These are phyloP conservation scores for Pichia californica DNA, from an alignment of 805 yeast species.

Conservation along the genomic window DNA sequence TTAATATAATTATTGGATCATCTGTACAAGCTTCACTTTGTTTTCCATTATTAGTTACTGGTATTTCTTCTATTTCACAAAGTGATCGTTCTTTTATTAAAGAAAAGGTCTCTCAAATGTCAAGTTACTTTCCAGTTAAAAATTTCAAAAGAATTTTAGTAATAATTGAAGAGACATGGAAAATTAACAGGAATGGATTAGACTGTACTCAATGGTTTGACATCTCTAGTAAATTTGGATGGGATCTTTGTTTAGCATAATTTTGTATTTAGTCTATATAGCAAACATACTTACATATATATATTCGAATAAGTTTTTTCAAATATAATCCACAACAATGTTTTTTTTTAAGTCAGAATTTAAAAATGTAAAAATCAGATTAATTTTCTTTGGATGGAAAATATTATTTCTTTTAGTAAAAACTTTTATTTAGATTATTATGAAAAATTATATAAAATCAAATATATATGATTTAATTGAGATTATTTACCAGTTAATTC, in stretches of 20 bases:
- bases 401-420: no score
- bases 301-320: no score
- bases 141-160: constrained; percentile 27
- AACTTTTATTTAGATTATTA: no score
- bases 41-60: constrained; percentile 31
- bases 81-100: constrained; percentile 22
- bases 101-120: constrained; percentile 19
- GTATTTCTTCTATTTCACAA: constrained; percentile 20
- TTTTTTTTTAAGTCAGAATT: no score
- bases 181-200: constrained; percentile 26
- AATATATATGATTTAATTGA: no score
- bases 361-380: no score
- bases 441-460: no score
- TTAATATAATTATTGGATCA: constrained; percentile 15
- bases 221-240: constrained; percentile 29
- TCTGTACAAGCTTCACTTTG: constrained; percentile 22
- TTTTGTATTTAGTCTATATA: no score
- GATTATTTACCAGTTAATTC: constrained; percentile 3
- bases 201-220: constrained; percentile 32
- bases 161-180: constrained; percentile 32
- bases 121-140: constrained; percentile 27
- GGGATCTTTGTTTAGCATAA: constrained; percentile 25
- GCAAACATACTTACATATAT: no score
- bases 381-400: no score
- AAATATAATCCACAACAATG: no score